phyloP scores from a whole-genome alignment of 495 filamentous ascomycete genomes.

The Penicillium riverlandense region DNA sequence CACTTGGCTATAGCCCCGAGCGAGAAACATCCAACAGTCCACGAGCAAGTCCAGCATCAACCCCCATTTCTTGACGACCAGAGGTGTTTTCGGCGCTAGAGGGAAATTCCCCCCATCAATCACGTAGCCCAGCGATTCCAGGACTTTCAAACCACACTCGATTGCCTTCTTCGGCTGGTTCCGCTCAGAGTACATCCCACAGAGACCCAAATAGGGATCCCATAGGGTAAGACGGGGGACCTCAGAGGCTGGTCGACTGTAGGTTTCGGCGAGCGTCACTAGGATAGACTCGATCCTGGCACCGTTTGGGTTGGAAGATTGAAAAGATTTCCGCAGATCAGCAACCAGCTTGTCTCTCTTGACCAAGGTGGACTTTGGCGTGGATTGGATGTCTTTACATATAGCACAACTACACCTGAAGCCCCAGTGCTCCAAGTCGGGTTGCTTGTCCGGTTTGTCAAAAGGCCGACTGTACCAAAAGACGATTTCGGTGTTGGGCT shows the following conservation, averaged over 20 bases:
- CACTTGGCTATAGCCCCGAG: constrained; percentile 13
- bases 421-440: constrained; percentile 25
- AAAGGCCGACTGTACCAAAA: constrained; percentile 19
- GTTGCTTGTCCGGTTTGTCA: constrained; percentile 7
- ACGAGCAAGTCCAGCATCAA: constrained; percentile 14
- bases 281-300: constrained; percentile 8
- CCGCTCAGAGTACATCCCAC: constrained; percentile 4
- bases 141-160: constrained; percentile 10
- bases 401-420: constrained; percentile 40
- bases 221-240: constrained; percentile 22
- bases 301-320: not conserved
- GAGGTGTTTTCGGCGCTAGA: not conserved
- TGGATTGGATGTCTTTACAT: constrained; percentile 22
- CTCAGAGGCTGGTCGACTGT: constrained; percentile 7
- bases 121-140: constrained; percentile 15
- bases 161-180: constrained; percentile 10
- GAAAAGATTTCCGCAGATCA: not conserved
- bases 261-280: constrained; percentile 18
- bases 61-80: constrained; percentile 37
- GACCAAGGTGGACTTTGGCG: not conserved
- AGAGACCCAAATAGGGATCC: constrained; percentile 16
- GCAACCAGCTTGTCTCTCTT: constrained; percentile 1
- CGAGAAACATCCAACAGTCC: constrained; percentile 25
- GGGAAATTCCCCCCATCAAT: constrained; percentile 12
- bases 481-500: constrained; percentile 41